A percentile compares a stretch with the other conserved stretches of the same genome.
phyloP scores from a whole-genome alignment of 257 asterid species.

The Plectranthus barbatus region DNA sequence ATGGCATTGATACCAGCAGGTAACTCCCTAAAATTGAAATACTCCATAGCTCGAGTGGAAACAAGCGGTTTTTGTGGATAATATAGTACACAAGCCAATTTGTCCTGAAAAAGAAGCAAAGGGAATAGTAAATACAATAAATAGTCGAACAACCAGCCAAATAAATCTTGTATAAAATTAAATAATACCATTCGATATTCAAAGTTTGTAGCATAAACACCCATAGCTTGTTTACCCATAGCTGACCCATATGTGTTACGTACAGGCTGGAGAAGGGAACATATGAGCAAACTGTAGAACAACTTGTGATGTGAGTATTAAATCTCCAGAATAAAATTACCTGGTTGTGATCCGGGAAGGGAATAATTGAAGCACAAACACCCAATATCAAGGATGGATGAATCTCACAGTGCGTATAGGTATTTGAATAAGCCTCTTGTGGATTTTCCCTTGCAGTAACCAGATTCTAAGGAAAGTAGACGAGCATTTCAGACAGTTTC shows the following conservation, averaged over 20 bases:
- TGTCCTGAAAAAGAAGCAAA: slow-evolving; percentile 45
- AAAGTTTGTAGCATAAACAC: slow-evolving; percentile 90
- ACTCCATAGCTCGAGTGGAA: slow-evolving; percentile 99
- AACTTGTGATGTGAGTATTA: neutral
- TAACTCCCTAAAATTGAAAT: slow-evolving; percentile 88
- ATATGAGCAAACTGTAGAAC: slow-evolving; percentile 19
- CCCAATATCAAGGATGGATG: slow-evolving; percentile 94
- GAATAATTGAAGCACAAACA: slow-evolving; percentile 98
- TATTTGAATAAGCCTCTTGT: slow-evolving; percentile 78
- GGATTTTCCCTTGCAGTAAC: slow-evolving; percentile 63
- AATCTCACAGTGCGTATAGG: slow-evolving; percentile 94
- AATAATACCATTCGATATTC: slow-evolving; percentile 89
- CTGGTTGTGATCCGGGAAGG: slow-evolving; percentile 99
- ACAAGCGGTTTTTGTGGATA: slow-evolving; percentile 98
- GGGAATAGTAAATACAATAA: neutral
- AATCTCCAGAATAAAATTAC: slow-evolving; percentile 21
- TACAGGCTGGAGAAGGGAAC: slow-evolving; percentile 60
- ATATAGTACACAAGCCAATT: slow-evolving; percentile 88
- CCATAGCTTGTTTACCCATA: slow-evolving; percentile 99
- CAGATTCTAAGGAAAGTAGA: slow-evolving; percentile 52
- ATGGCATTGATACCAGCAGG: slow-evolving; percentile 99
- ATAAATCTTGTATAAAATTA: neutral
- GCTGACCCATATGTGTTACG: slow-evolving; percentile 99
- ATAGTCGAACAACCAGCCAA: neutral
- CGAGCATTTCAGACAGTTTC: slow-evolving; percentile 23